Evolutionary conservation across 2,329 filamentous ascomycete genomes (phyloP).

Genomic region (Pseudogymnoascus sp.): DNA sequence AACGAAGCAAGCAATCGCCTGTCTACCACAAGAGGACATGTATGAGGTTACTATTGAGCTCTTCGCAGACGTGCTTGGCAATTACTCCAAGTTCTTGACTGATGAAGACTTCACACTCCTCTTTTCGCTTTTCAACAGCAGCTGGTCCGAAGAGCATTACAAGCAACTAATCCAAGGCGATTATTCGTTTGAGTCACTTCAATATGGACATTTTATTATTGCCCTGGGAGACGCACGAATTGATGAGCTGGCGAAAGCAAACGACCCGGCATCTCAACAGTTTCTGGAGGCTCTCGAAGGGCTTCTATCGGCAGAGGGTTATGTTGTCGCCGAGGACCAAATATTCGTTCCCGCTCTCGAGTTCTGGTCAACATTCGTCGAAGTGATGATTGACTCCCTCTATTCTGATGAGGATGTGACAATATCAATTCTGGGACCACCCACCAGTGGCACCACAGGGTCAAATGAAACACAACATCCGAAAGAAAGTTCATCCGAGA

Average conservation of each 20-base stretch:
- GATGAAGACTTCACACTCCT: slow-evolving; percentile 50
- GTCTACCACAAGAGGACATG: slow-evolving; percentile 49
- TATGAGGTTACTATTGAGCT: slow-evolving; percentile 56
- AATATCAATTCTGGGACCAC: background rate
- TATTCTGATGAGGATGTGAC: slow-evolving; percentile 39
- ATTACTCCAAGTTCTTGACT: slow-evolving; percentile 56
- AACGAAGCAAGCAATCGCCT: slow-evolving; percentile 51
- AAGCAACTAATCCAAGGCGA: slow-evolving; percentile 49
- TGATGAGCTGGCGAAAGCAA: slow-evolving; percentile 47
- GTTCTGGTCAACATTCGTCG: slow-evolving; percentile 73
- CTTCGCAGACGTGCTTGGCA: slow-evolving; percentile 56
- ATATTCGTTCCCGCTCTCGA: slow-evolving; percentile 68
- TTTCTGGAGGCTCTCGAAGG: slow-evolving; percentile 54
- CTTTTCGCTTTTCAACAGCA: slow-evolving; percentile 50
- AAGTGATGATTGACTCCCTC: slow-evolving; percentile 53
- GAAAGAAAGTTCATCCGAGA: slow-evolving; percentile 21
- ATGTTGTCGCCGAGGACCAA: slow-evolving; percentile 63
- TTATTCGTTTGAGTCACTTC: slow-evolving; percentile 54
- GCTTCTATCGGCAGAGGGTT: slow-evolving; percentile 57
- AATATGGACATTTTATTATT: slow-evolving; percentile 59
- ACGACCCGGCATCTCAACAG: slow-evolving; percentile 38
- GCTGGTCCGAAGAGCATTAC: slow-evolving; percentile 51
- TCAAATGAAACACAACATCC: background rate
- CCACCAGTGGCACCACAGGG: slow-evolving; percentile 8
- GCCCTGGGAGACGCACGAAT: slow-evolving; percentile 61